Conservation (phyloP, 1,284 basidiomycete species). For the Naganishia sp. region DNA sequence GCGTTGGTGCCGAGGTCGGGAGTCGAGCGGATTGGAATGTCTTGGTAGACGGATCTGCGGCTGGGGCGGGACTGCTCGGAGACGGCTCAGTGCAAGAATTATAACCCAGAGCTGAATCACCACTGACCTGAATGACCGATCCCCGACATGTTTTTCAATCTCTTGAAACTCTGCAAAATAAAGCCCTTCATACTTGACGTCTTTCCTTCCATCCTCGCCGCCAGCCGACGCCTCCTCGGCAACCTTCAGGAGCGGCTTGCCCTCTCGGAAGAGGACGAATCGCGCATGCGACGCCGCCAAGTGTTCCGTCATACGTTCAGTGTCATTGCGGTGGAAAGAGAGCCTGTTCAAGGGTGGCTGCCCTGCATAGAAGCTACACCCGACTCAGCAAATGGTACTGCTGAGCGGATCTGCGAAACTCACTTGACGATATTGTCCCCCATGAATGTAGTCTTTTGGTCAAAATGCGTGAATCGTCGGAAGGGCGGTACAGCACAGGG, state of each 20-base stretch:
- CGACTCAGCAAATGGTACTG: neutral
- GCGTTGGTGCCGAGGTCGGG: conserved; percentile 55
- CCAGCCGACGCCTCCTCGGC: neutral
- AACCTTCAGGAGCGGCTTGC: conserved; percentile 39
- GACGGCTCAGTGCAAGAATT: conserved; percentile 55
- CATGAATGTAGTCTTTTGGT: conserved; percentile 29
- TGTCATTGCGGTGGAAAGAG: conserved; percentile 76
- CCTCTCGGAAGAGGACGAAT: conserved; percentile 68
- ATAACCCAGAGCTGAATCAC: neutral
- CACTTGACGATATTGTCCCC: conserved; percentile 52
- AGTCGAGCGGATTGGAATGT: conserved; percentile 67
- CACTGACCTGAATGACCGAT: conserved; percentile 43
- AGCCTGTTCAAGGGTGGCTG: conserved; percentile 78
- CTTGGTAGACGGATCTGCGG: conserved; percentile 52
- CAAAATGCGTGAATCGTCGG: conserved; percentile 18
- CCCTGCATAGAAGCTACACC: conserved; percentile 69
- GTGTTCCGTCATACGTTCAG: conserved; percentile 69
- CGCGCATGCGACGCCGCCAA: conserved; percentile 62
- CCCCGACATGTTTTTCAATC: conserved; percentile 58
- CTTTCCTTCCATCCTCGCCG: neutral
- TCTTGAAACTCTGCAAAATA: conserved; percentile 58
- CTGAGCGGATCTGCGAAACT: conserved; percentile 19
- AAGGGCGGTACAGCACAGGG: too few relatives aligned
- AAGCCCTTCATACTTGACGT: conserved; percentile 14
- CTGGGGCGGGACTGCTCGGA: conserved; percentile 56